A percentile compares a stretch with the other conserved stretches of the same genome.
Evolutionary conservation across 1,284 basidiomycete genomes (phyloP).

Genomic region (Cutaneotrichosporon sp.): DNA sequence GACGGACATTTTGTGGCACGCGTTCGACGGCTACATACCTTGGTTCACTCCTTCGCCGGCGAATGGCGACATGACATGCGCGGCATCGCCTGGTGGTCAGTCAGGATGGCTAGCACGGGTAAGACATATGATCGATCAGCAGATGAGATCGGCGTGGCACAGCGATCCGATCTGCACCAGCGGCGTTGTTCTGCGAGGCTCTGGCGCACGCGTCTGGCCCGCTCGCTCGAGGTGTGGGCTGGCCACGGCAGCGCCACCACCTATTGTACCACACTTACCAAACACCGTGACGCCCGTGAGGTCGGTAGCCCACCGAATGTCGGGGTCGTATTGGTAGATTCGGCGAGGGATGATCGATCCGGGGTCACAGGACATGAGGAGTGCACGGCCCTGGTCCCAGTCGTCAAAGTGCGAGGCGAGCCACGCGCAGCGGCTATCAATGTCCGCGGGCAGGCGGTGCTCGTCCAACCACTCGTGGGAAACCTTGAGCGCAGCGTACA

Average conservation of each 20-base stretch:
- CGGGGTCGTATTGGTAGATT: conserved; percentile 27
- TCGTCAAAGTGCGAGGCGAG: conserved; percentile 27
- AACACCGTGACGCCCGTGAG: conserved; percentile 25
- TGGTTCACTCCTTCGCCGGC: conserved; percentile 52
- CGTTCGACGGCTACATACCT: too few relatives aligned
- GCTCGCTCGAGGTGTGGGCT: too few relatives aligned
- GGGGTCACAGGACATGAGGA: conserved; percentile 33
- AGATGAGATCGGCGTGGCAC: too few relatives aligned
- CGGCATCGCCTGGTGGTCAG: conserved; percentile 46
- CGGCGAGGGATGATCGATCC: conserved; percentile 23
- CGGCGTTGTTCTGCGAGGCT: too few relatives aligned
- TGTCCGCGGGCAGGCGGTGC: conserved; percentile 14
- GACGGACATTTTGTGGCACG: too few relatives aligned
- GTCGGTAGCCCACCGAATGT: conserved; percentile 25
- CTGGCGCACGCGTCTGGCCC: too few relatives aligned
- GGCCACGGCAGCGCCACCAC: background rate
- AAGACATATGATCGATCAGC: conserved; percentile 19
- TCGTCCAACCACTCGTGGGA: conserved; percentile 29
- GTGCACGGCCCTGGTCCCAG: conserved; percentile 26
- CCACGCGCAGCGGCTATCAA: conserved; percentile 8
- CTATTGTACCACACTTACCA: conserved; percentile 17
- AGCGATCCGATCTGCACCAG: too few relatives aligned
- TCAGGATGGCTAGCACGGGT: conserved; percentile 41
- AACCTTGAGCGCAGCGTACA: conserved; percentile 38
- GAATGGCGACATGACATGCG: conserved; percentile 53